Evolutionary conservation across 202 grass and related monocot genomes (phyloP), one percentile per base, ranked within the genome.

Genomic region (Dendrocalamus latiflorus): DNA sequence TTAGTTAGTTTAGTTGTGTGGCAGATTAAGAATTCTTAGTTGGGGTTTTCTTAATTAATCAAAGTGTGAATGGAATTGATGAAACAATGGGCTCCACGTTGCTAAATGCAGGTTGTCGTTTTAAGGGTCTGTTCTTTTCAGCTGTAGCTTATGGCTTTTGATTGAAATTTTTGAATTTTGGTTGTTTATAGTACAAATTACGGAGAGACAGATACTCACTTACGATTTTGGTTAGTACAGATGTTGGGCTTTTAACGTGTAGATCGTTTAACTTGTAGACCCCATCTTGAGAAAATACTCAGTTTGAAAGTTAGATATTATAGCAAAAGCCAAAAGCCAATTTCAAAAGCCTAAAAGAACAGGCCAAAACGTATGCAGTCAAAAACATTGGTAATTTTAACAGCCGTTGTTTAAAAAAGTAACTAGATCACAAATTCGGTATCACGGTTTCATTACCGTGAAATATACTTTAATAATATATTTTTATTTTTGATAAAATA

Each of bases 51-150:
- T 74, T 73, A 14, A 28, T 28, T 38, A 47, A 37, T 66, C 57
- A 26, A 50, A 1, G 36, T 80, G 68, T 54, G 77, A 60, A 86
- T n/a, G 49, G 77, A 80, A 60, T 78, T 61, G 39, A 57, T 58
- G 25, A 45, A 24, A 53, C 13, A 18, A 57, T 50, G 25, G 25
- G 33, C 2, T 28, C 7, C 44, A 44, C 3, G 15, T 30, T 15
- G 25, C 6, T 45, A 69, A 33, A 15, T 3, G 58, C 9, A 15
- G 13, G 25, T 30, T 15, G 12, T 4, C 56, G 11, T 26, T 11
- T n/a, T n/a, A n/a, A n/a, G n/a, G n/a, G n/a, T n/a, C n/a, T n/a
- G n/a, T n/a, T n/a, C n/a, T n/a, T n/a, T n/a, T n/a, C n/a, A n/a
- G n/a, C n/a, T n/a, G n/a, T n/a, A n/a, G n/a, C n/a, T n/a, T n/a